phyloP scores from a whole-genome alignment of 352 stramenopile species.

The Globisporangium emineosum region DNA sequence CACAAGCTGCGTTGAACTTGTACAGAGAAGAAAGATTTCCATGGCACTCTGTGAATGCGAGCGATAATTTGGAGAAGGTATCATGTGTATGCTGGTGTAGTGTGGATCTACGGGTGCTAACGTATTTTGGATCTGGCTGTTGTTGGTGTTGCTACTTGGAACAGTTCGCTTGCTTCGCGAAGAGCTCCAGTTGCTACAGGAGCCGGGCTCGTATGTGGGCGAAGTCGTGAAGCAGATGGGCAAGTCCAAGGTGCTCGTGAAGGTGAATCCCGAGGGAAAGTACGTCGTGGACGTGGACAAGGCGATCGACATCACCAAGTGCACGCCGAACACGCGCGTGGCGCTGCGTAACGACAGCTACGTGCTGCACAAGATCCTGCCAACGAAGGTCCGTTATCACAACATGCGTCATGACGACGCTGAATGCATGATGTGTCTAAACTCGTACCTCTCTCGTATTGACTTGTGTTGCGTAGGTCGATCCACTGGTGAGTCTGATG shows the following conservation, averaged over 20 bases:
- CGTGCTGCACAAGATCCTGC: conserved; percentile 99
- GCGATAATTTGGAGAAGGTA: not conserved
- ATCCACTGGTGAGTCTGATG: conserved; percentile 92
- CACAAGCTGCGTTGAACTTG: not conserved
- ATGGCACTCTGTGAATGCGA: not conserved
- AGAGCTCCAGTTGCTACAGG: conserved; percentile 98
- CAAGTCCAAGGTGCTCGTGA: conserved; percentile 99
- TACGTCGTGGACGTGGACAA: conserved; percentile 99
- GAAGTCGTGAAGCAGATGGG: conserved; percentile 99
- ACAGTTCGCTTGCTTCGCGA: conserved; percentile 96
- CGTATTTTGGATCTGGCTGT: not conserved
- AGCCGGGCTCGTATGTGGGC: conserved; percentile 97
- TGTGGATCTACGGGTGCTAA: not conserved
- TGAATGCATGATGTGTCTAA: not conserved
- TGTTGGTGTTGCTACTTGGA: not conserved
- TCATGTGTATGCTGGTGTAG: not conserved
- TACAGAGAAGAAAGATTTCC: not conserved
- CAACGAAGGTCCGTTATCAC: conserved; percentile 87
- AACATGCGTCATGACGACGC: not conserved
- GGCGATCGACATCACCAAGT: conserved; percentile 93
- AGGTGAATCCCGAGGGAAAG: conserved; percentile 99
- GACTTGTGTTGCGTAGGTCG: conserved; percentile 35
- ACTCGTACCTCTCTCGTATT: not conserved
- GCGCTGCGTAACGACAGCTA: conserved; percentile 99
- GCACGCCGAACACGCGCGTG: conserved; percentile 98